Evolutionary conservation across 768 basidiomycete species (phyloP).

Genomic region (Russula lepida): DNA sequence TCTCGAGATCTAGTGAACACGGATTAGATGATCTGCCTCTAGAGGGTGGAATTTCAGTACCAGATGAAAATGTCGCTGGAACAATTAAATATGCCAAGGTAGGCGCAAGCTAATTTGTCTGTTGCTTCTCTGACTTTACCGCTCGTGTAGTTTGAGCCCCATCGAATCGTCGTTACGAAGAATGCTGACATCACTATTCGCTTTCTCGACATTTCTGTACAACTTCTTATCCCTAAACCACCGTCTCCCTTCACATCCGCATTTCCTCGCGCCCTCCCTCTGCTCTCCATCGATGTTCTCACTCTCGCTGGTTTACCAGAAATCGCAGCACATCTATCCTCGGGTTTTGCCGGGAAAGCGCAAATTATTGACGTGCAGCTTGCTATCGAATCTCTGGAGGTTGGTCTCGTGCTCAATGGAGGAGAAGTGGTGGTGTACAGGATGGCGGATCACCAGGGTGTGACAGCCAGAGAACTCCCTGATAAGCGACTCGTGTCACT

Average conservation of each 20-base stretch:
- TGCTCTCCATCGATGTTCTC: conserved; percentile 47
- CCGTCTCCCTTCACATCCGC: conserved; percentile 46
- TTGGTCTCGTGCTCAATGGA: conserved; percentile 42
- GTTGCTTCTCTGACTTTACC: neutral
- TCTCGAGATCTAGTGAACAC: conserved; percentile 26
- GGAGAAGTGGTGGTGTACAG: conserved; percentile 52
- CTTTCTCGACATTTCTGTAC: conserved; percentile 69
- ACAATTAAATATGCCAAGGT: conserved; percentile 51
- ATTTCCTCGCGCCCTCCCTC: conserved; percentile 57
- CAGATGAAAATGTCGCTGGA: conserved; percentile 44
- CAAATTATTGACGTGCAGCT: conserved; percentile 41
- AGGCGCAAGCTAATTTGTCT: conserved; percentile 14
- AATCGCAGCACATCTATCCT: conserved; percentile 23
- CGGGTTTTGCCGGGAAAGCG: conserved; percentile 24
- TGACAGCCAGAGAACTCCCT: conserved; percentile 20
- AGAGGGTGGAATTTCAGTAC: conserved; percentile 45
- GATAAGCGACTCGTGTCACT: conserved; percentile 49
- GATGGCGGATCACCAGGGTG: conserved; percentile 24
- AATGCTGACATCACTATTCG: conserved; percentile 57
- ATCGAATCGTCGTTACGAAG: conserved; percentile 54
- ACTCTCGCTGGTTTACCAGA: conserved; percentile 22
- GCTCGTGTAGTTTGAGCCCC: conserved; percentile 44
- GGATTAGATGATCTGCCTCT: conserved; percentile 26
- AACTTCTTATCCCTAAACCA: conserved; percentile 43
- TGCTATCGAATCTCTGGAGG: conserved; percentile 50